Conservation (phyloP, 306 rosid species). For the Betula pendula region DNA sequence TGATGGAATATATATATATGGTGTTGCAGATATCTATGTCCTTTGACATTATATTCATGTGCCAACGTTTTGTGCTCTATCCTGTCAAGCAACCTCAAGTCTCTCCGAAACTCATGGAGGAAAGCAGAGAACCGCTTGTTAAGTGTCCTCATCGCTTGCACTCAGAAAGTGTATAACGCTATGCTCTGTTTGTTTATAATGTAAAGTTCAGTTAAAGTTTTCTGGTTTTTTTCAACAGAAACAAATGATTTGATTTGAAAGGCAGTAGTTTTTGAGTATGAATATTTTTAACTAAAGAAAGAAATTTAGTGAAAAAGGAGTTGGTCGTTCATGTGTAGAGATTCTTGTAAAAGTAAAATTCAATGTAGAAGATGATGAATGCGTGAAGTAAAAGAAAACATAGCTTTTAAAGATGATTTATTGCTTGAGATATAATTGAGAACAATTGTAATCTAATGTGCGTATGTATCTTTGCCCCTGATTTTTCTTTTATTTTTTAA, state of each 20-base stretch:
- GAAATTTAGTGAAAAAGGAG: background rate
- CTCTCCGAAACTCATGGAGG: slow-evolving; percentile 31
- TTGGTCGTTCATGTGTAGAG: background rate
- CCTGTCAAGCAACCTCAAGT: slow-evolving; percentile 31
- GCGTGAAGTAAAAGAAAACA: no score
- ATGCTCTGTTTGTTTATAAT: background rate
- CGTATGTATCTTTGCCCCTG: no score
- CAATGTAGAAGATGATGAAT: background rate
- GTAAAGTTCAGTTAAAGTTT: background rate
- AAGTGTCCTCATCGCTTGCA: slow-evolving; percentile 27
- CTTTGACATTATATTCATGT: slow-evolving; percentile 75
- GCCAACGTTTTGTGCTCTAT: slow-evolving; percentile 71
- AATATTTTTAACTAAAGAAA: background rate
- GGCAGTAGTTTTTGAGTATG: background rate
- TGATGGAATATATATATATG: no score
- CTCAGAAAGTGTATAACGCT: slow-evolving; percentile 43
- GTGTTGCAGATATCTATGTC: slow-evolving; percentile 66
- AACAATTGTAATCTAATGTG: background rate
- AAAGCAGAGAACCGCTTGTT: slow-evolving; percentile 44
- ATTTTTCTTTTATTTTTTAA: no score
- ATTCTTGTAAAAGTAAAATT: background rate
- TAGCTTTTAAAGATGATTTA: no score
- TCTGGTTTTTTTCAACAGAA: background rate
- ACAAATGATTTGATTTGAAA: background rate
- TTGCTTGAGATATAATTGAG: background rate